Evolutionary conservation across 1,139 yeast species (phyloP).

Genomic region (Taphrina pruni): DNA sequence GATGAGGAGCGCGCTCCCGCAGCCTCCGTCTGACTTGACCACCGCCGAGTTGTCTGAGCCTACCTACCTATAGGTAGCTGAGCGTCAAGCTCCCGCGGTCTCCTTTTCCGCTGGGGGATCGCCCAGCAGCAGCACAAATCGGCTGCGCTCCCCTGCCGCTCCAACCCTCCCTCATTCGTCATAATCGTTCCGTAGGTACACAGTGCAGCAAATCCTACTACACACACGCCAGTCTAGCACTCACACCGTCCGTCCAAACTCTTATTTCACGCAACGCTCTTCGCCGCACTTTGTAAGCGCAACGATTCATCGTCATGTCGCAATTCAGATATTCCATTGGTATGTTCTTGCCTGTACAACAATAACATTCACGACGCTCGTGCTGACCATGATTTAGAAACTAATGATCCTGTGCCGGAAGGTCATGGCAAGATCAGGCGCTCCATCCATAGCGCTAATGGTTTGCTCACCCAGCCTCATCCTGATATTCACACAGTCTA

Average conservation of each 20-base stretch:
- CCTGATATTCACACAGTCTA: conserved; percentile 63
- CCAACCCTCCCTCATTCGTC: conserved; percentile 7
- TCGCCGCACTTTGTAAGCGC: not conserved
- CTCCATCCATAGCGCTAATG: conserved; percentile 54
- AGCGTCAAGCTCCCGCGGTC: too few species aligned
- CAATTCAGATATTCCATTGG: conserved; percentile 36
- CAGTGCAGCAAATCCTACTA: too few species aligned
- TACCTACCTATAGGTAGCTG: too few species aligned
- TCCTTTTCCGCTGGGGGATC: too few species aligned
- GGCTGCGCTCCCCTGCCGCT: not conserved
- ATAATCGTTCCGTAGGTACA: not conserved
- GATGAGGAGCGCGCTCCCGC: not conserved
- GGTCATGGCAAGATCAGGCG: conserved; percentile 41
- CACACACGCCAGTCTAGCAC: too few species aligned
- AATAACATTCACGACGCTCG: not conserved
- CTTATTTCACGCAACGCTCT: not conserved
- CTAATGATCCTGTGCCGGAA: conserved; percentile 29
- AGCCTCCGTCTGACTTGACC: not conserved
- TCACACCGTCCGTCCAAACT: too few species aligned
- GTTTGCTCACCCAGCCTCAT: conserved; percentile 53
- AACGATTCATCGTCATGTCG: conserved; percentile 5
- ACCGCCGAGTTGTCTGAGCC: too few species aligned
- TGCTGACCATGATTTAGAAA: conserved; percentile 7
- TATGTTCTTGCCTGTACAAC: not conserved
- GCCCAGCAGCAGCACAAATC: not conserved